phyloP scores from a whole-genome alignment of 148 eudicot species.

The Limonium bicolor region DNA sequence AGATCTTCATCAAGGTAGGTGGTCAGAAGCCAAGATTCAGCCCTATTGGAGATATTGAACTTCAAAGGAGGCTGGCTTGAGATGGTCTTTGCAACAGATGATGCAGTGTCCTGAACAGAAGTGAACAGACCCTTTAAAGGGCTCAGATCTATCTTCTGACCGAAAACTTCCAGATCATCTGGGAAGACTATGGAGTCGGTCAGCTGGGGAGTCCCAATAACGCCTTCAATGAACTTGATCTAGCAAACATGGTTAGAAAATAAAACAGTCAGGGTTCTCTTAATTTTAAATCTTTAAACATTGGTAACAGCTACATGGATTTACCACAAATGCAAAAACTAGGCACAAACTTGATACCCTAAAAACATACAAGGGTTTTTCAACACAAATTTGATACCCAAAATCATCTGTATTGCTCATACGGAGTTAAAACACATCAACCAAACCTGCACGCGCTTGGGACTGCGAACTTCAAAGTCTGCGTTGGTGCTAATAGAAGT shows the following conservation, averaged over 20 bases:
- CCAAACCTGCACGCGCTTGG: constrained; percentile 81
- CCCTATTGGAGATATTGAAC: constrained; percentile 36
- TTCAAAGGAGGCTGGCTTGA: constrained; percentile 75
- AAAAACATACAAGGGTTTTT: too few relatives aligned
- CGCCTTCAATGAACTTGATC: constrained; percentile 78
- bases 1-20: constrained; percentile 85
- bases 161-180: constrained; percentile 66
- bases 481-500: constrained; percentile 83
- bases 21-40: constrained; percentile 77
- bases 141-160: constrained; percentile 66
- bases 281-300: too few relatives aligned
- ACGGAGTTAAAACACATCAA: not conserved
- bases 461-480: constrained; percentile 86
- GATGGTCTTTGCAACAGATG: constrained; percentile 59
- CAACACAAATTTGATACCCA: too few relatives aligned
- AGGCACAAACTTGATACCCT: too few relatives aligned
- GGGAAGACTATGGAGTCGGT: constrained; percentile 67
- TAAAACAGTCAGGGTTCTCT: too few relatives aligned
- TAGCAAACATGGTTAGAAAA: too few relatives aligned
- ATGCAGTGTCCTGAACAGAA: constrained; percentile 73
- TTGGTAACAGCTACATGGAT: too few relatives aligned
- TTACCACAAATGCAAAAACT: too few relatives aligned
- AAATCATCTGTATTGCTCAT: too few relatives aligned
- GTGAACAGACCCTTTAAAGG: constrained; percentile 58
- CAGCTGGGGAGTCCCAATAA: constrained; percentile 78